A percentile compares a stretch with the other conserved stretches of the same genome.
Evolutionary conservation across 2,329 filamentous ascomycete genomes (phyloP).

Genomic region (Aspergillus floridensis): DNA sequence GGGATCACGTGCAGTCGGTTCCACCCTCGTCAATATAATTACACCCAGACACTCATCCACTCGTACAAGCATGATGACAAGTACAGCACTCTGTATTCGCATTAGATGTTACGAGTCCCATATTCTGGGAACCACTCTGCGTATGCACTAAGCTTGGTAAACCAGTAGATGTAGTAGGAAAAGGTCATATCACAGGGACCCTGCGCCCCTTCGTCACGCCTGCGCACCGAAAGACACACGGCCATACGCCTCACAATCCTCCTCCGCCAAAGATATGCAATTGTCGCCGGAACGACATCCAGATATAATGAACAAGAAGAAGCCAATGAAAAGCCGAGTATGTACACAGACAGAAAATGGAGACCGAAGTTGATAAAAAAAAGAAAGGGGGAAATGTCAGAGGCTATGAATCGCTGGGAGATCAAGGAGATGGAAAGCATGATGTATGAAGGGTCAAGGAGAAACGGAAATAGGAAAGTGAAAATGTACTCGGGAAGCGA

Average conservation of each 20-base stretch:
- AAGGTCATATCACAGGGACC: slow-evolving; percentile 12
- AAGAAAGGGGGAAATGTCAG: slow-evolving; percentile 2
- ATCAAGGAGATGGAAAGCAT: slow-evolving; percentile 11
- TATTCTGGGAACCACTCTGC: not conserved
- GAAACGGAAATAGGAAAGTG: slow-evolving; percentile 6
- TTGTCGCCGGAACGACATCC: slow-evolving; percentile 4
- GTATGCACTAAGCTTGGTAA: not conserved
- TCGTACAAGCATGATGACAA: too few relatives aligned
- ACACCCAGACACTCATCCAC: too few relatives aligned
- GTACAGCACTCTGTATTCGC: not conserved
- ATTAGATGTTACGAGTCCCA: not conserved
- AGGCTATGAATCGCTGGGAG: slow-evolving; percentile 3
- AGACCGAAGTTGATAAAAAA: slow-evolving; percentile 3
- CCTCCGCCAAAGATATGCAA: slow-evolving; percentile 12
- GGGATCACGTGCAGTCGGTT: not conserved
- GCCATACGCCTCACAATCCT: slow-evolving; percentile 17
- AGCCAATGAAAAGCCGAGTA: slow-evolving; percentile 20
- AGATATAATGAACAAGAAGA: slow-evolving; percentile 11
- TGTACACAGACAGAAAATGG: slow-evolving; percentile 24
- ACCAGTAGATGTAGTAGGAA: not conserved
- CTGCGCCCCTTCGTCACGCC: slow-evolving; percentile 23
- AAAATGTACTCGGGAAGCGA: slow-evolving; percentile 15
- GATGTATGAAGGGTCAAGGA: slow-evolving; percentile 3
- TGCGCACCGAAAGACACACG: slow-evolving; percentile 24
- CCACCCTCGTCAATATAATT: too few relatives aligned